phyloP scores from a whole-genome alignment of 2,329 filamentous ascomycete species.

The Graphilbum ipis-grandicollis region DNA sequence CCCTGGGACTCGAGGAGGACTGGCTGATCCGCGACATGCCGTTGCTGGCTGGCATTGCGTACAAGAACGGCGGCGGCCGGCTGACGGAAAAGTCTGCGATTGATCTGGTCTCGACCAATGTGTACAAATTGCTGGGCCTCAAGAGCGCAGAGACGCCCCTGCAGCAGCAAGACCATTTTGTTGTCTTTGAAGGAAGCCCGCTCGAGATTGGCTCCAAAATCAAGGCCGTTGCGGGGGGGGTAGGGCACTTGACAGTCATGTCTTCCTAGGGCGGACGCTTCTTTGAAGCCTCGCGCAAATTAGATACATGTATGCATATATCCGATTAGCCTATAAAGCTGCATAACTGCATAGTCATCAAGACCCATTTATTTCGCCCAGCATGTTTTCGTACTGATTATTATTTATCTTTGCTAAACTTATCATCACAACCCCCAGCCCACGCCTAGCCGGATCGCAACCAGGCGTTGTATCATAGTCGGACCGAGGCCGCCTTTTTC shows the following conservation, averaged over 20 bases:
- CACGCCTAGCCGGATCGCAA: too few relatives aligned
- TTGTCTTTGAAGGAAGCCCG: slow-evolving; percentile 46
- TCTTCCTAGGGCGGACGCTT: too few relatives aligned
- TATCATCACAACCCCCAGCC: too few relatives aligned
- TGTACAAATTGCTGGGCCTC: slow-evolving; percentile 39
- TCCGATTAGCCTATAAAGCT: too few relatives aligned
- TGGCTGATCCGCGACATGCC: slow-evolving; percentile 44
- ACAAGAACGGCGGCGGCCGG: slow-evolving; percentile 35
- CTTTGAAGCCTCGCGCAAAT: too few relatives aligned
- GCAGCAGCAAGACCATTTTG: slow-evolving; percentile 32
- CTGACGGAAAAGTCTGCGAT: slow-evolving; percentile 37
- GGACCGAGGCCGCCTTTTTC: too few relatives aligned
- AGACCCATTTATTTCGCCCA: too few relatives aligned
- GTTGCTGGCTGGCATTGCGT: slow-evolving; percentile 41
- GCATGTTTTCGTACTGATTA: too few relatives aligned
- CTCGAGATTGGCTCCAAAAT: slow-evolving; percentile 40
- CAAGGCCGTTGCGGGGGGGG: slow-evolving; percentile 31
- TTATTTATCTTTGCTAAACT: too few relatives aligned
- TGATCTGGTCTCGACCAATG: slow-evolving; percentile 36
- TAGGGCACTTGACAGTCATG: slow-evolving; percentile 13
- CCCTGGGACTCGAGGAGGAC: slow-evolving; percentile 42
- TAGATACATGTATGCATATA: too few relatives aligned
- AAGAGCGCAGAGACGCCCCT: slow-evolving; percentile 12
- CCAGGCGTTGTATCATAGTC: too few relatives aligned
- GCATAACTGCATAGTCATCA: too few relatives aligned